Percentiles rank a stretch among this genome's conserved stretches.
Conservation (phyloP, 345 rosid species). For the Alliaria petiolata region DNA sequence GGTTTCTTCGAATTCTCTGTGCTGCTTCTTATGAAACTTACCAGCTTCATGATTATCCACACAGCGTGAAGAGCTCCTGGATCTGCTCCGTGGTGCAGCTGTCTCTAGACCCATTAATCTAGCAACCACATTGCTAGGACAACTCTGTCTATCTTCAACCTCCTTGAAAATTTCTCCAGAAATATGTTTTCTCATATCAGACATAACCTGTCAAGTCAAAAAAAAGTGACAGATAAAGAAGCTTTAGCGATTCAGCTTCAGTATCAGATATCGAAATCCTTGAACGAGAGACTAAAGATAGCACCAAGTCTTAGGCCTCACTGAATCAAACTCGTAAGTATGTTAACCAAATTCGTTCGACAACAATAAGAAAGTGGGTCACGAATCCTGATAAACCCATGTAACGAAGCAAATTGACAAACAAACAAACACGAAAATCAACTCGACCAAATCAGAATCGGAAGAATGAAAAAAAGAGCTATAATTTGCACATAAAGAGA, state of each 20-base stretch:
- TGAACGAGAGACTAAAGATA: no score
- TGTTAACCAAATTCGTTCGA: background rate
- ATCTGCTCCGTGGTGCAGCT: slow-evolving; percentile 12
- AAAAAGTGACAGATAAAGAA: background rate
- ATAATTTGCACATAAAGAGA: background rate
- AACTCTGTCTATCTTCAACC: slow-evolving; percentile 39
- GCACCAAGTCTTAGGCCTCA: background rate
- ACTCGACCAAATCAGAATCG: background rate
- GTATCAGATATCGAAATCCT: background rate
- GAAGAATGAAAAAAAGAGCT: background rate
- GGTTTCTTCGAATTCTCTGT: background rate
- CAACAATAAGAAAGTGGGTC: background rate
- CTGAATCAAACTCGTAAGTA: no score
- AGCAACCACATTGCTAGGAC: slow-evolving; percentile 69
- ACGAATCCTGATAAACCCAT: background rate
- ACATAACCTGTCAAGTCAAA: background rate
- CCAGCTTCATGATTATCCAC: background rate
- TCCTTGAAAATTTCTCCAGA: slow-evolving; percentile 80
- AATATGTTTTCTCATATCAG: slow-evolving; percentile 50
- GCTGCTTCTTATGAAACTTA: background rate
- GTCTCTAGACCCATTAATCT: slow-evolving; percentile 95
- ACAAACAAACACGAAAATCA: background rate
- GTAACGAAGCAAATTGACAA: background rate
- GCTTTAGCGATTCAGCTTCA: background rate
- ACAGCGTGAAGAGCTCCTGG: slow-evolving; percentile 9